phyloP scores from a whole-genome alignment of 305 asterid genomes.

The Petunia hybrid region DNA sequence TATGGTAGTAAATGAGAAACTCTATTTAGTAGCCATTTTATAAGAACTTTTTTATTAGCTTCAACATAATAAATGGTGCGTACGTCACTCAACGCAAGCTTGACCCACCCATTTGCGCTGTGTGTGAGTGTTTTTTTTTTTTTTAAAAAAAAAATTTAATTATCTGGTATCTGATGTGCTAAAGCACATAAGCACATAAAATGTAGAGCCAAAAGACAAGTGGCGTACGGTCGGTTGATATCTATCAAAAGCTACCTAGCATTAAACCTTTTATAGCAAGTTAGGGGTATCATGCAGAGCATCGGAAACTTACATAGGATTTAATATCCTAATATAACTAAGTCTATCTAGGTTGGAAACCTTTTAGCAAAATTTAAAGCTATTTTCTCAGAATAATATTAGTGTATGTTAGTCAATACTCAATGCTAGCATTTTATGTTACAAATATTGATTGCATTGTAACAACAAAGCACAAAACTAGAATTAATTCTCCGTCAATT shows the following conservation, averaged over 20 bases:
- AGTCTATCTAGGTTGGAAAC: neutral
- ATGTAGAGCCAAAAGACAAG: neutral
- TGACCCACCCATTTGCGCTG: neutral
- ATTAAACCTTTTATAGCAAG: neutral
- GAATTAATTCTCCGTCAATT: too few species aligned
- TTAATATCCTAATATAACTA: neutral
- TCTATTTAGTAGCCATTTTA: neutral
- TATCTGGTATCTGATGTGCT: neutral
- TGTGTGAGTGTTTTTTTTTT: too few species aligned
- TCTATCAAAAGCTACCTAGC: neutral
- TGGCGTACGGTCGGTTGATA: neutral
- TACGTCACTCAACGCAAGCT: neutral
- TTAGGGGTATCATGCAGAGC: neutral
- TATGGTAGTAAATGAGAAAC: neutral
- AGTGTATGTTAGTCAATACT: neutral
- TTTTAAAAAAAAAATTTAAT: neutral
- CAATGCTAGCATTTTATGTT: too few species aligned
- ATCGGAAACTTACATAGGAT: neutral
- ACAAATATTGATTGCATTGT: neutral
- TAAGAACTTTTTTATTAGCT: neutral
- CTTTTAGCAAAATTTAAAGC: neutral
- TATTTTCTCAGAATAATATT: neutral
- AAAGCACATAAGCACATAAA: neutral
- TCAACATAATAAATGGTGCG: constrained; percentile 9
- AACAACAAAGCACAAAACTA: too few species aligned